Evolutionary conservation across 2,329 filamentous ascomycete species (phyloP).

Genomic region (Monosporascus sp.): DNA sequence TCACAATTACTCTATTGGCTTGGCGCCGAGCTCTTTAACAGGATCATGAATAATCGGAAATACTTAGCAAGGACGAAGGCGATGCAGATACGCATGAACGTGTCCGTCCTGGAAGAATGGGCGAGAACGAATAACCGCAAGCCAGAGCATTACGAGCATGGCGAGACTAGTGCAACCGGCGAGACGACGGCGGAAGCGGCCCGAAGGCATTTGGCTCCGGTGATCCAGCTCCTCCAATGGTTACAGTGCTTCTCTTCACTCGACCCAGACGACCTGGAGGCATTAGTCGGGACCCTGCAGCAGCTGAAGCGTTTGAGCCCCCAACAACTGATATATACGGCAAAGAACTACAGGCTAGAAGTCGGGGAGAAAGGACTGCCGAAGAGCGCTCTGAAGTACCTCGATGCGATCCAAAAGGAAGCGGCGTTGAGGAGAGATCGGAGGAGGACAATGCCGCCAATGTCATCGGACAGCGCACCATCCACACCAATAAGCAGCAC

Average conservation of each 20-base stretch:
- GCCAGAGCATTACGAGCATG: constrained; percentile 92
- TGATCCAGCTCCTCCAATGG: constrained; percentile 95
- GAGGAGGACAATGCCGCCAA: constrained; percentile 41
- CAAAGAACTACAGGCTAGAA: constrained; percentile 88
- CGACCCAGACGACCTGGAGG: constrained; percentile 77
- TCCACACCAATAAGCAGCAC: constrained; percentile 32
- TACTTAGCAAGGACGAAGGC: constrained; percentile 95
- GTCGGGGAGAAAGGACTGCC: constrained; percentile 90
- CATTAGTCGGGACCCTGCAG: constrained; percentile 80
- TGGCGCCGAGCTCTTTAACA: constrained; percentile 92
- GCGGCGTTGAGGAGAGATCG: constrained; percentile 54
- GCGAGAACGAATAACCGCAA: constrained; percentile 87
- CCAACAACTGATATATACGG: constrained; percentile 85
- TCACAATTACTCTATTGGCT: constrained; percentile 96
- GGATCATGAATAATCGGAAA: constrained; percentile 92
- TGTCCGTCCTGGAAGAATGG: constrained; percentile 94
- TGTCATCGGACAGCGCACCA: constrained; percentile 26
- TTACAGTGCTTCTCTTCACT: constrained; percentile 95
- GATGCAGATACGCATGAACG: constrained; percentile 99
- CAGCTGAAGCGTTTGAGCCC: constrained; percentile 81
- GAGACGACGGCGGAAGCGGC: constrained; percentile 84
- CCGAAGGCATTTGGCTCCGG: constrained; percentile 76
- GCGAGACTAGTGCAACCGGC: constrained; percentile 77
- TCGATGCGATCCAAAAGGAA: constrained; percentile 74
- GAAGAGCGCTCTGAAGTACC: constrained; percentile 83